Base-by-base conservation (phyloP, 225 moss, liverwort and hornwort genomes). In the Climacium dendroides region DNA sequence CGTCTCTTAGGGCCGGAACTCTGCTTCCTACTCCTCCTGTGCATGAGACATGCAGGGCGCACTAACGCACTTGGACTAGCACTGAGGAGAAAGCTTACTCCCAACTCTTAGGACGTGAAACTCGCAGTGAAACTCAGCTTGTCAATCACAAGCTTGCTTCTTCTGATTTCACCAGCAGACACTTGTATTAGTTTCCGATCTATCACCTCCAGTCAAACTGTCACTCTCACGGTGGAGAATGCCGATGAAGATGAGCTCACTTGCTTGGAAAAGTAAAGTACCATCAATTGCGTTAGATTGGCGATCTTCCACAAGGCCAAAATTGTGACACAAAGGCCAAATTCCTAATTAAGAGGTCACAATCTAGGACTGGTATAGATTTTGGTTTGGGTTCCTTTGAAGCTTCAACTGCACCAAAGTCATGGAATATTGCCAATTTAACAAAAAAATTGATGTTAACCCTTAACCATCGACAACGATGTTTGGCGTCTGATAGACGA, bases 371-470 rank as follows among this genome's bases (percentile, higher is more conserved):
- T 0, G 0, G 9, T 35, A 6, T 10, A 54, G 54, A 15, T 53
- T 76, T n/a, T 9, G 5, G 8, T 9, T 41, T 50, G 5, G 50
- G 45, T n/a, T n/a, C n/a, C n/a, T n/a, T n/a, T n/a, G n/a, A n/a
- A n/a, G n/a, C n/a, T n/a, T n/a, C n/a, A n/a, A n/a, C 1, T 0
- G 11, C 0, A 24, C 54, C 0, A 4, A n/a, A 75, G 53, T 53
- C 23, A 75, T 75, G 35, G 35, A 53, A 53, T n/a, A n/a, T n/a
- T n/a, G n/a, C n/a, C n/a, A n/a, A n/a, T n/a, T n/a, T n/a, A n/a
- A n/a, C n/a, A n/a, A n/a, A n/a, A n/a, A n/a, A n/a, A n/a, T n/a
- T n/a, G n/a, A n/a, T n/a, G n/a, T n/a, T n/a, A n/a, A n/a, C n/a
- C n/a, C n/a, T n/a, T n/a, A n/a, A n/a, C n/a, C n/a, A n/a, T n/a